Percentiles rank a stretch among this genome's conserved stretches.
Conservation (phyloP, 1,284 basidiomycete genomes). For the Pseudozyma pruni region DNA sequence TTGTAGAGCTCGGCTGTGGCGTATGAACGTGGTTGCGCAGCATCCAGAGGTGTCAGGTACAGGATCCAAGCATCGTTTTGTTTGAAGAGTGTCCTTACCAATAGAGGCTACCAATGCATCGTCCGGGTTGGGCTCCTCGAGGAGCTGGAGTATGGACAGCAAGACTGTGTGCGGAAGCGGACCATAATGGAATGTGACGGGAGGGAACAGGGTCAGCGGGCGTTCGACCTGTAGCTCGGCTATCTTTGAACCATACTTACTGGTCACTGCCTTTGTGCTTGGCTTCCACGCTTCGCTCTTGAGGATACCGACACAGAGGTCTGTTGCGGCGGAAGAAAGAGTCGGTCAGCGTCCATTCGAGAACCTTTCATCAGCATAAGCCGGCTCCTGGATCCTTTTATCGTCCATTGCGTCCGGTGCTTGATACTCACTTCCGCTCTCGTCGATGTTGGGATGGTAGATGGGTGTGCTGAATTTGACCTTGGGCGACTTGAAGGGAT, state of each 20-base stretch:
- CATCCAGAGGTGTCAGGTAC: too few species aligned
- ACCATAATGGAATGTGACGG: neutral
- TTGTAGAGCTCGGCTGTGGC: slow-evolving; percentile 61
- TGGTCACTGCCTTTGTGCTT: slow-evolving; percentile 63
- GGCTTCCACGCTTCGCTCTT: slow-evolving; percentile 68
- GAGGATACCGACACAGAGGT: slow-evolving; percentile 64
- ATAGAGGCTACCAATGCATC: slow-evolving; percentile 64
- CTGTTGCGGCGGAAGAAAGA: neutral
- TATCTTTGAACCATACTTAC: too few species aligned
- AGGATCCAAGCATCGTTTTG: too few species aligned
- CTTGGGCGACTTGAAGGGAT: slow-evolving; percentile 68
- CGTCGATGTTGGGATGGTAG: slow-evolving; percentile 68
- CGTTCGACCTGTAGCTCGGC: too few species aligned
- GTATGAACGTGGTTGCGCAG: neutral
- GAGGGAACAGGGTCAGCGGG: slow-evolving; percentile 2
- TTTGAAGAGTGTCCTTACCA: slow-evolving; percentile 59
- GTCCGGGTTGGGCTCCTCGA: slow-evolving; percentile 64
- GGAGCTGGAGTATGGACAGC: slow-evolving; percentile 59
- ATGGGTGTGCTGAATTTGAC: slow-evolving; percentile 61
- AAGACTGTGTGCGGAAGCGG: slow-evolving; percentile 44
- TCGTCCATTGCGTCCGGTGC: too few species aligned
- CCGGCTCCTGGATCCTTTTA: too few species aligned
- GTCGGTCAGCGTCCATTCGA: too few species aligned
- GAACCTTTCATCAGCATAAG: too few species aligned
- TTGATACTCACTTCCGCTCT: slow-evolving; percentile 59